A percentile compares a stretch with the other conserved stretches of the same genome.
These are phyloP conservation scores for Monilinia fructicola DNA, from an alignment of 2,329 filamentous ascomycete genomes.

Conservation along the genomic window DNA sequence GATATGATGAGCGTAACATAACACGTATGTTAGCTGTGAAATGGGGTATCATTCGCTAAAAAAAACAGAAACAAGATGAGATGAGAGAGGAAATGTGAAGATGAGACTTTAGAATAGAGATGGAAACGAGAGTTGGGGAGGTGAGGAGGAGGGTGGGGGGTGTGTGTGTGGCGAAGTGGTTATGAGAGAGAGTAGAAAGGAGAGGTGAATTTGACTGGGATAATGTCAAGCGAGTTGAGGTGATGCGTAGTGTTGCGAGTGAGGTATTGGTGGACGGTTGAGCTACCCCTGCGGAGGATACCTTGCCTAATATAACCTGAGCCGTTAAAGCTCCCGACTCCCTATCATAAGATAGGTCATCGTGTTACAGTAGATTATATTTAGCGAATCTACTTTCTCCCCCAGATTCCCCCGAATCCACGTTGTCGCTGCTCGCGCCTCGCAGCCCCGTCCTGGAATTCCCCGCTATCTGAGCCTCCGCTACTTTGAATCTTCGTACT, in stretches of 20 bases:
- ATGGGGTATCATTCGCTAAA: constrained; percentile 53
- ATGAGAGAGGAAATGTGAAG: constrained; percentile 20
- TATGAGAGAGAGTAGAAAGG: too few species aligned
- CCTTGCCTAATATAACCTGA: constrained; percentile 1
- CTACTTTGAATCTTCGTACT: constrained; percentile 48
- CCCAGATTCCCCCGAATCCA: constrained; percentile 50
- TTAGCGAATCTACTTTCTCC: constrained; percentile 31
- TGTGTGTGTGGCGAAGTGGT: background rate
- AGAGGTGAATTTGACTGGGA: background rate
- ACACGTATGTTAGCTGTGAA: constrained; percentile 40
- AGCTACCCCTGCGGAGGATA: constrained; percentile 24
- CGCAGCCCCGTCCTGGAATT: constrained; percentile 60
- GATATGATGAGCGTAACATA: constrained; percentile 47
- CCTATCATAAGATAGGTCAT: background rate
- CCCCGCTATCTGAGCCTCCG: constrained; percentile 43
- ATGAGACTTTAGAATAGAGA: constrained; percentile 19
- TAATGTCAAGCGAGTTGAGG: background rate
- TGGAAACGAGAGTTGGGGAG: constrained; percentile 18
- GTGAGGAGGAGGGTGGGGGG: constrained; percentile 2
- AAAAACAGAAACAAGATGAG: constrained; percentile 25
- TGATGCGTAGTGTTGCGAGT: background rate
- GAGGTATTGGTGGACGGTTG: constrained; percentile 28
- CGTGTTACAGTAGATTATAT: background rate
- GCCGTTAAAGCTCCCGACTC: constrained; percentile 34
- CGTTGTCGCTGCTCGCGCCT: constrained; percentile 57